A percentile compares a stretch with the other conserved stretches of the same genome.
Conservation (phyloP, 2,329 filamentous ascomycete genomes). For the Pseudogymnoascus verrucosus region DNA sequence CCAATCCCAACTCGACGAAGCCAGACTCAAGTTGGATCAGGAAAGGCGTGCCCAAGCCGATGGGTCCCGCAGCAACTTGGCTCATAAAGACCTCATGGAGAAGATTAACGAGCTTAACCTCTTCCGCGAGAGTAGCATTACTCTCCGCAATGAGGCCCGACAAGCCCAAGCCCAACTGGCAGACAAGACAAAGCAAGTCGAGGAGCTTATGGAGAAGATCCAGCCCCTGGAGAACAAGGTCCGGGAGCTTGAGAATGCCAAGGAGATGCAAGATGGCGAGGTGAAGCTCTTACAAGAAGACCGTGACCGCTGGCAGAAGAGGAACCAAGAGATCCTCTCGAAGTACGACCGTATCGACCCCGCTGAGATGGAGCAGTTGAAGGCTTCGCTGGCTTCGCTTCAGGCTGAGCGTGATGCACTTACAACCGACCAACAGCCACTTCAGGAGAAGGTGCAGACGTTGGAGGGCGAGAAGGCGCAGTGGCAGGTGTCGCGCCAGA, state of each 20-base stretch:
- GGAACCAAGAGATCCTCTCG: conserved; percentile 88
- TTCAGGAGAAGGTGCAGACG: conserved; percentile 46
- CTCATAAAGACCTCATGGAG: conserved; percentile 84
- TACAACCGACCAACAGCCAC: conserved; percentile 31
- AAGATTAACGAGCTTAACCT: conserved; percentile 94
- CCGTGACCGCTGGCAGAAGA: conserved; percentile 90
- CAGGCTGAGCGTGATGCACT: conserved; percentile 54
- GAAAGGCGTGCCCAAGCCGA: conserved; percentile 73
- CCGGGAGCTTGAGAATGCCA: conserved; percentile 73
- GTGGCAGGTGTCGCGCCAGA: conserved; percentile 46
- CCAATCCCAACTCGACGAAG: conserved; percentile 81
- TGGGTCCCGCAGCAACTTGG: conserved; percentile 62
- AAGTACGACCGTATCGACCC: conserved; percentile 96
- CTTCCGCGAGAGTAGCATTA: conserved; percentile 89
- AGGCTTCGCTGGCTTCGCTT: conserved; percentile 62
- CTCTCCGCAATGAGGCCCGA: conserved; percentile 77
- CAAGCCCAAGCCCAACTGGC: conserved; percentile 68
- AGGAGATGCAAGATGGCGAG: conserved; percentile 60
- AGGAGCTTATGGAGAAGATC: conserved; percentile 66
- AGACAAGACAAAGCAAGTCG: conserved; percentile 66
- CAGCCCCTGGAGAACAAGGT: conserved; percentile 76
- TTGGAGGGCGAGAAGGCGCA: conserved; percentile 46
- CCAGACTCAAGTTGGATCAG: conserved; percentile 80
- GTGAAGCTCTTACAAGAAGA: conserved; percentile 84
- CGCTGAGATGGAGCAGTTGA: conserved; percentile 82